Base-by-base conservation (phyloP, 2,329 filamentous ascomycete genomes). In the Diatrype stigma region DNA sequence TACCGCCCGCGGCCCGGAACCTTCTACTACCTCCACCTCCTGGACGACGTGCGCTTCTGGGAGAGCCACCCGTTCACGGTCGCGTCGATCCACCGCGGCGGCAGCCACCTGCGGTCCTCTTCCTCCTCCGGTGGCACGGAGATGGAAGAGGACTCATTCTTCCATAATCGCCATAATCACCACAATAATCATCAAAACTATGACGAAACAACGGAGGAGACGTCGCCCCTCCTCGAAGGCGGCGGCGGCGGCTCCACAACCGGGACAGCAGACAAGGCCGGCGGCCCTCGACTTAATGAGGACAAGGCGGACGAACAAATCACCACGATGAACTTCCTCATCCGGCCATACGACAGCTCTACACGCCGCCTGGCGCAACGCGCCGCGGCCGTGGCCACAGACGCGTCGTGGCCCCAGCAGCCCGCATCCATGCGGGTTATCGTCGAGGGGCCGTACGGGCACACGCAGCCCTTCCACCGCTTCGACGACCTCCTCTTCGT, bases 41-140 rank as follows among this genome's bases (percentile, higher is more conserved):
- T 77, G 4, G 65, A 71, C 45, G 67, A 67, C 21, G 50, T 62
- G 12, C 60, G 65, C 1, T 69, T 69, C 47, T 79, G 76, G 76
- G 74, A 79, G 51, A 77, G 72, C 51, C 76, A 79, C 42, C 76
- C 76, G 0, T 79, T 79, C 47, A 78, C 76, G 0, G 69, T 78
- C 11, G 72, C 72, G 1, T 63, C 62, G 8, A 56, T 67, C 16
- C 42, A 40, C 4, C 2, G 40, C 50, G n/a, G n/a, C n/a, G n/a
- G n/a, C n/a, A n/a, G n/a, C n/a, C n/a, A n/a, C n/a, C n/a, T n/a
- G n/a, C n/a, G n/a, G n/a, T n/a, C n/a, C n/a, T n/a, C n/a, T n/a
- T n/a, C 2, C 57, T 16, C 14, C 16, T 16, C 34, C 34, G 6
- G 5, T 16, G 46, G 38, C 34, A 17, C 22, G n/a, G 16, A 6